These are phyloP conservation scores for Kuraishia hungarica DNA, from an alignment of 805 yeast species.

Conservation along the genomic window DNA sequence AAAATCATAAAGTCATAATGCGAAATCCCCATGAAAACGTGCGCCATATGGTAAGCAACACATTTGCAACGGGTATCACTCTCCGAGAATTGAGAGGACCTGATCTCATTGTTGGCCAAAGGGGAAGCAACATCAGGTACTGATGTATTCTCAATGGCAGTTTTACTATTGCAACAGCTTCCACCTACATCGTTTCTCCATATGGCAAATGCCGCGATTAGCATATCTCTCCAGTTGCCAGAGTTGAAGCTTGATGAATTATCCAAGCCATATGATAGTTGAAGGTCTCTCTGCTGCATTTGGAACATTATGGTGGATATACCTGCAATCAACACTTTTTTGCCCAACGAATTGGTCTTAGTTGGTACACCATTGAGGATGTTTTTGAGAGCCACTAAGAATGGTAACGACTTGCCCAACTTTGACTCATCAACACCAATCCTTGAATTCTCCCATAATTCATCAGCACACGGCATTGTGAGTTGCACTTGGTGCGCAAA, in stretches of 20 bases:
- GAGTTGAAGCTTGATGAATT: conserved; percentile 15
- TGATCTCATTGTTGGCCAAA: conserved; percentile 12
- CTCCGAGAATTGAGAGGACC: conserved; percentile 21
- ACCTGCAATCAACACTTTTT: conserved; percentile 60
- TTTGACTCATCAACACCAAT: conserved; percentile 2
- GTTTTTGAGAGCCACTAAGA: conserved; percentile 49
- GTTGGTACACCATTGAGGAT: conserved; percentile 44
- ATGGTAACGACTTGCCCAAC: conserved; percentile 29
- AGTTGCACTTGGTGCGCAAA: conserved; percentile 52
- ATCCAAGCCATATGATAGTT: conserved; percentile 40
- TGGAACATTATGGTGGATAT: conserved; percentile 58
- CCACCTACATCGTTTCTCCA: conserved; percentile 47
- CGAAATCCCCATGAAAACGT: conserved; percentile 60
- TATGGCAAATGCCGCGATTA: conserved; percentile 62
- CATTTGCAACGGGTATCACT: conserved; percentile 47
- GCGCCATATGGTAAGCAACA: conserved; percentile 67
- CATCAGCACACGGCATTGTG: conserved; percentile 56
- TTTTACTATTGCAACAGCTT: conserved; percentile 24
- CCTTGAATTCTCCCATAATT: conserved; percentile 36
- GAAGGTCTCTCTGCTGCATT: conserved; percentile 65
- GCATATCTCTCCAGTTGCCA: conserved; percentile 60
- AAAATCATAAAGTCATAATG: conserved; percentile 73
- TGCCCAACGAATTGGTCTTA: conserved; percentile 49
- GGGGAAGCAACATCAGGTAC: background rate
- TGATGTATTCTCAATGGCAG: conserved; percentile 20